Evolutionary conservation across 805 yeast genomes (phyloP), one percentile per base, ranked within the genome.

Genomic region (Teunomyces tritomae): DNA sequence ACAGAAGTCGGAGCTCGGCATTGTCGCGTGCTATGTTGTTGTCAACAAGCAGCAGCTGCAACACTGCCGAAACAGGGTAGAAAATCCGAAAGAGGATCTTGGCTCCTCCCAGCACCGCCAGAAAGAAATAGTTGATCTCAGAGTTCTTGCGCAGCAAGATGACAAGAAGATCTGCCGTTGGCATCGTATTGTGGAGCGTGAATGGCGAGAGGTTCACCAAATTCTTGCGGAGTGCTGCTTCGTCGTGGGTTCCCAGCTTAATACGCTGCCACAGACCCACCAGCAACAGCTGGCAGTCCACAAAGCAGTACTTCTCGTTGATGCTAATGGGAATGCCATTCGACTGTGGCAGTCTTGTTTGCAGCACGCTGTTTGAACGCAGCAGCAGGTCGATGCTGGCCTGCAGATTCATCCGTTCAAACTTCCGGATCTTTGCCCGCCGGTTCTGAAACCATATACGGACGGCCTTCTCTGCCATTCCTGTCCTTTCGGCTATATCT

Each of bases 371-470:
- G 36, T 32, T 46, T 49, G 52, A 46, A 29, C 58, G 33, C 59
- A 28, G 32, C 32, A 28, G 34, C 34, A 28, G 43, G 5, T 17
- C 43, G 28, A 28, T 29, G 32, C 26, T 14, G 4, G n/a, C 34
- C 14, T 29, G 43, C 43, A 28, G 43, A 28, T 63, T 68, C 63
- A 76, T 66, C 48, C 83, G 76, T 56, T 83, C 87, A 57, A 79
- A 65, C 64, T 86, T 86, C 58, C 90, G 75, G 39, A 82, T 76
- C 62, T 87, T 87, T 16, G 94, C 94, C 52, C 97, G 71, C 57
- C 91, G 73, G 62, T 89, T 89, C 64, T 90, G 97, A 59, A 89
- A 90, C 97, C 97, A 90, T 37, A 90, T 90, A 47, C 96, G 76
- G 2, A 90, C 96, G 10, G 91, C 88, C 52, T 94, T 79, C 57